phyloP scores from a whole-genome alignment of 2,329 filamentous ascomycete genomes.

The Lasiodiplodia sp. region DNA sequence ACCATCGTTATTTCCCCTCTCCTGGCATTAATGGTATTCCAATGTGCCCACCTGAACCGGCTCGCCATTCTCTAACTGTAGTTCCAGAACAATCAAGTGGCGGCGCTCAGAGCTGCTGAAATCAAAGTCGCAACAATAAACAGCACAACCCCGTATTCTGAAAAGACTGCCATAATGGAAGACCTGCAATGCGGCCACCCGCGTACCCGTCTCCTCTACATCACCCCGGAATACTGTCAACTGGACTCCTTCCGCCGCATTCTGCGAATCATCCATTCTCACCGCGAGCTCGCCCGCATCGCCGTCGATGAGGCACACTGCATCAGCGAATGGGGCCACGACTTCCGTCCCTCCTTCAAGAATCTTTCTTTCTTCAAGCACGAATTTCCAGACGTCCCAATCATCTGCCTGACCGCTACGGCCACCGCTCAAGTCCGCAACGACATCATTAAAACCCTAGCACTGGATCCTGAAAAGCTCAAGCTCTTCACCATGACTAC shows the following conservation, averaged over 20 bases:
- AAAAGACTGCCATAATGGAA: conserved; percentile 73
- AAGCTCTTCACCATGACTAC: conserved; percentile 85
- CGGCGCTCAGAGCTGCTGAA: conserved; percentile 74
- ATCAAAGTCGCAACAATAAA: conserved; percentile 88
- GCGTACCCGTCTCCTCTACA: conserved; percentile 82
- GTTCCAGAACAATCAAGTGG: conserved; percentile 87
- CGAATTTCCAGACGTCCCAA: conserved; percentile 82
- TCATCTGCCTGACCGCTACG: conserved; percentile 92
- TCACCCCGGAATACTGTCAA: conserved; percentile 89
- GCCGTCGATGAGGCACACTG: conserved; percentile 96
- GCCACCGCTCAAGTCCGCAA: conserved; percentile 80
- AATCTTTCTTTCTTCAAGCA: conserved; percentile 84
- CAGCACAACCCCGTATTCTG: conserved; percentile 73
- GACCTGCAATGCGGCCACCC: conserved; percentile 91
- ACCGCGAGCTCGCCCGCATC: conserved; percentile 84
- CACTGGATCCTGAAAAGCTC: conserved; percentile 69
- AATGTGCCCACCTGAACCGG: too few species aligned
- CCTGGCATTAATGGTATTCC: conserved; percentile 80
- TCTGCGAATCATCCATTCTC: conserved; percentile 75
- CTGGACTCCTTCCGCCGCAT: conserved; percentile 78
- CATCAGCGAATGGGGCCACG: conserved; percentile 97
- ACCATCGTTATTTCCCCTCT: conserved; percentile 91
- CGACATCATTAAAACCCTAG: conserved; percentile 82
- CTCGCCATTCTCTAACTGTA: conserved; percentile 6
- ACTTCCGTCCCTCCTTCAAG: conserved; percentile 94